Evolutionary conservation across 495 filamentous ascomycete genomes (phyloP).

Genomic region (Tuber umbilicatum): DNA sequence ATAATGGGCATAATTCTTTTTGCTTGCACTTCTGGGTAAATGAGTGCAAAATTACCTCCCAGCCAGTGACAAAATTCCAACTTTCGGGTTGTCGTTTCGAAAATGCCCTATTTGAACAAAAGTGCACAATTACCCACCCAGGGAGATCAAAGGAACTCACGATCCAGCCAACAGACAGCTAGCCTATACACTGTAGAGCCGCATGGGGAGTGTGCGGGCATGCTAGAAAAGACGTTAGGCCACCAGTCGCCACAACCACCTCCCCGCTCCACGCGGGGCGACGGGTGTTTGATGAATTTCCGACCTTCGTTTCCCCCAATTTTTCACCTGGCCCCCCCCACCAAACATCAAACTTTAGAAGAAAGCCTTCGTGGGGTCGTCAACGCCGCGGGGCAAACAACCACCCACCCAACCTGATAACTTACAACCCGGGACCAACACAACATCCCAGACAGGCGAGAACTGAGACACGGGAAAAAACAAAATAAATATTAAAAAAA

Average conservation of each 20-base stretch:
- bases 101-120: too few species aligned
- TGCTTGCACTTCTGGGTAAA: too few species aligned
- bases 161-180: not conserved
- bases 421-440: constrained; percentile 4
- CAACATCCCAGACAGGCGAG: not conserved
- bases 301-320: not conserved
- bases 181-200: not conserved
- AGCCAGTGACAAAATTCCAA: too few species aligned
- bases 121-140: not conserved
- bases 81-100: too few species aligned
- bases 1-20: too few species aligned
- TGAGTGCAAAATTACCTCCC: too few species aligned
- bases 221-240: not conserved
- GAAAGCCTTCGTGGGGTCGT: constrained; percentile 14
- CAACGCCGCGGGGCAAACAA: constrained; percentile 3
- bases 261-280: not conserved
- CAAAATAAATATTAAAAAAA: not conserved
- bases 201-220: not conserved
- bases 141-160: not conserved
- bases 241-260: not conserved
- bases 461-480: not conserved
- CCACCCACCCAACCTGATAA: constrained; percentile 8
- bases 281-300: not conserved
- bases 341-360: constrained; percentile 7
- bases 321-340: not conserved